phyloP scores from a whole-genome alignment of 257 asterid species.

The Solanum chilense region DNA sequence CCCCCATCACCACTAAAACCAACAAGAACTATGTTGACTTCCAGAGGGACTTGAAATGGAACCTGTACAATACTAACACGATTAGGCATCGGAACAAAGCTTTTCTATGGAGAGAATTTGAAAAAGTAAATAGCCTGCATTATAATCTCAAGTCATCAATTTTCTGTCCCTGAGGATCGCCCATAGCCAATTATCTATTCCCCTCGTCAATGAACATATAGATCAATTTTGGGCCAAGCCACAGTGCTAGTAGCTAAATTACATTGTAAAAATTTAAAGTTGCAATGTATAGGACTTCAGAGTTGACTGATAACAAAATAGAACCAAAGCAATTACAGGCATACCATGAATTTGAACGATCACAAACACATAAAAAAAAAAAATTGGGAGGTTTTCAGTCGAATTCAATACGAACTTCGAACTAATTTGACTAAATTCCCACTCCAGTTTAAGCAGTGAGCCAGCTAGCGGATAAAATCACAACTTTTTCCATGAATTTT shows the following conservation, averaged over 20 bases:
- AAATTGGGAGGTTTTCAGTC: not conserved
- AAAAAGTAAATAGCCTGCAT: not conserved
- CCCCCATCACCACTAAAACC: slow-evolving; percentile 96
- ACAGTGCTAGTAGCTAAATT: not conserved
- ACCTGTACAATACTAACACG: slow-evolving; percentile 41
- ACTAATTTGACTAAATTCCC: not conserved
- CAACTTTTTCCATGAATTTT: not conserved
- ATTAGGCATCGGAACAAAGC: slow-evolving; percentile 1
- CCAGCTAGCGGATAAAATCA: not conserved
- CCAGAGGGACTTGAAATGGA: slow-evolving; percentile 98
- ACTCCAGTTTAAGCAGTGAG: not conserved
- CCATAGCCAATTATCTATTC: not conserved
- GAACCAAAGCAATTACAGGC: not conserved
- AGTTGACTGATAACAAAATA: not conserved
- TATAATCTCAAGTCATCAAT: not conserved
- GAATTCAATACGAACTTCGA: not conserved
- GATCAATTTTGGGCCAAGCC: not conserved
- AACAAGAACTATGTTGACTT: slow-evolving; percentile 85
- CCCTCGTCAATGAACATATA: not conserved
- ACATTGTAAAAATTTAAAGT: not conserved
- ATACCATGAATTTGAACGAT: not conserved
- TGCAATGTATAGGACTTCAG: not conserved
- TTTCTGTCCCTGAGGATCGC: not conserved
- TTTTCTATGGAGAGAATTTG: not conserved
- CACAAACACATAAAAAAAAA: not conserved